Base-by-base conservation (phyloP, 179 eudicot genomes). In the Amaranthus tricolor region DNA sequence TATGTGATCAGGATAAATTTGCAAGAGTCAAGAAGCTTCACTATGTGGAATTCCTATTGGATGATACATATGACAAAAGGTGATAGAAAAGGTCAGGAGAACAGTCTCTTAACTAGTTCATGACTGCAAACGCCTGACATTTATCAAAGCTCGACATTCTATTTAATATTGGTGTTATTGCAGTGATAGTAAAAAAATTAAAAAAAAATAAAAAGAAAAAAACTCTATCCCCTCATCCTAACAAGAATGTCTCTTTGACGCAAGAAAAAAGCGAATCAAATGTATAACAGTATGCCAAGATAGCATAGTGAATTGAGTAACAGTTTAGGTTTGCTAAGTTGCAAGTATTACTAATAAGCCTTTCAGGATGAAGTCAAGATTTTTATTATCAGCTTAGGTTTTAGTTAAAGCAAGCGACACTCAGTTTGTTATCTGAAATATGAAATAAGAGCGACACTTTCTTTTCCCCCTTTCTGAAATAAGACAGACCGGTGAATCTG, bases 401-500 rank as follows among this genome's bases (percentile, higher is more conserved):
- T 54, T 6, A 7, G 56, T 7, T 10, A 66, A 45, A 16, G 69
- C n/a, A 17, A 66, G 40, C 20, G 56, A 66, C 45, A 66, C 9
- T 49, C 6, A 19, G 53, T 17, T 0, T 49, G 6, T 5, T 43
- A 31, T 31, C 40, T 31, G 40, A 31, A 31, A 31, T 31, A 31
- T 31, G 40, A 31, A 31, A 31, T 31, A 31, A 31, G 40, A 31
- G 40, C 40, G 40, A 4, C 40, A 31, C 40, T 62, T 5, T 31
- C 31, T 0, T 49, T 66, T 47, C n/a, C 40, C 40, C 40, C 17
- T 11, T n/a, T 48, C n/a, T n/a, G n/a, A n/a, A n/a, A n/a, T n/a
- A n/a, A 73, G 24, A 88, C 98, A 70, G 61, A 94, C 99, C 81
- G 94, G 93, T 72, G 99, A 95, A 87, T 95, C 98, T 77, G 99